Evolutionary conservation across 1,284 basidiomycete genomes (phyloP), one percentile per base, ranked within the genome.

Genomic region (Ustilago vetiveriae): DNA sequence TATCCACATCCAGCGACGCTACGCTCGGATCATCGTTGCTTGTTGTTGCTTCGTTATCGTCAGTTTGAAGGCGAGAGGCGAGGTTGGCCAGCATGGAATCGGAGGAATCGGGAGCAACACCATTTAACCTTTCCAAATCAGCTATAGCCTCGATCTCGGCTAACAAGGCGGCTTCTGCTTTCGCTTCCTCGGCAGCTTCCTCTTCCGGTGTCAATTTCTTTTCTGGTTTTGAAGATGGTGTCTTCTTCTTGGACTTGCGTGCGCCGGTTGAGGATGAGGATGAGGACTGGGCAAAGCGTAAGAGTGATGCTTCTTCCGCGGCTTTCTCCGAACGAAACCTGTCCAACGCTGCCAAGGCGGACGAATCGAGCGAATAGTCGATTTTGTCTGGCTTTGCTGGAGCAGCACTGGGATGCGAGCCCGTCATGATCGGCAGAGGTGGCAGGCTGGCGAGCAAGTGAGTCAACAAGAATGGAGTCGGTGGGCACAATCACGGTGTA

Each of bases 291-390:
- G 58, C 37, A 35, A 58, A 68, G 14, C 43, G 45, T 46, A 68
- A 42, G 41, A 81, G 71, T 36, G 72, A 52, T 8, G 67, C 63
- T 43, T 80, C 76, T 21, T 72, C 74, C 4, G 76, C 75, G 0
- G 59, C 74, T 36, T 73, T 76, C 26, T 80, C 75, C 13, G 62
- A 46, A 37, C 73, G 60, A 55, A 82, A 81, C n/a, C 47, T 57
- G 46, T 68, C 66, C 36, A 82, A 63, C 14, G 76, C 62, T 7
- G 78, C 76, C 11, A 81, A 68, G 3, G 81, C 81, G 4, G 70
- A 53, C 6, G 73, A 72, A 57, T 82, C 80, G 17, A 82, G 75
- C 11, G 55, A 55, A 40, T 46, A 49, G 10, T 22, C 62, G 14
- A 21, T 33, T 1, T 29, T 29, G 17, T 30, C 46, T 7, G 33